phyloP scores from a whole-genome alignment of 2,329 filamentous ascomycete species.

The Calonectria ilicicola region DNA sequence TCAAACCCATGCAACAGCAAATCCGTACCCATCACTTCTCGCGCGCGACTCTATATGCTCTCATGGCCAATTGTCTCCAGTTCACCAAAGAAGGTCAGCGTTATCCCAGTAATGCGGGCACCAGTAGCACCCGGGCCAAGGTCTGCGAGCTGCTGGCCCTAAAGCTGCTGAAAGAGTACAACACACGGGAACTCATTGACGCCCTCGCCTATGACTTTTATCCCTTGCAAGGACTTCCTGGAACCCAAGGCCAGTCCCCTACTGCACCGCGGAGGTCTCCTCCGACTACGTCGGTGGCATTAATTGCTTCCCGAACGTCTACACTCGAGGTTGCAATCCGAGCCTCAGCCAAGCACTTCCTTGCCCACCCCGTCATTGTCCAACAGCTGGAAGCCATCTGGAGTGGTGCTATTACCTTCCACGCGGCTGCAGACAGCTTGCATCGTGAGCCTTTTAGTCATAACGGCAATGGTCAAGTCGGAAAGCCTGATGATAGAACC shows the following conservation, averaged over 20 bases:
- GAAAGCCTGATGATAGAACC: slow-evolving; percentile 60
- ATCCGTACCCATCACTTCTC: slow-evolving; percentile 87
- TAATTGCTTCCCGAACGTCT: slow-evolving; percentile 81
- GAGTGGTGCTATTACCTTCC: slow-evolving; percentile 95
- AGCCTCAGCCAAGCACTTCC: slow-evolving; percentile 90
- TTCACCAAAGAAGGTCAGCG: slow-evolving; percentile 89
- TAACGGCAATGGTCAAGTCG: slow-evolving; percentile 39
- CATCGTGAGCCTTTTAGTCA: slow-evolving; percentile 68
- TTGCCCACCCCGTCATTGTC: slow-evolving; percentile 91
- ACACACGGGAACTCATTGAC: slow-evolving; percentile 90
- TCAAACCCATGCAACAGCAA: slow-evolving; percentile 95
- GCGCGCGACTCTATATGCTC: slow-evolving; percentile 85
- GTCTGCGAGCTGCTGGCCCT: slow-evolving; percentile 93
- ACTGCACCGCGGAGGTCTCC: slow-evolving; percentile 46
- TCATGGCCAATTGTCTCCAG: slow-evolving; percentile 94
- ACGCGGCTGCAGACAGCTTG: slow-evolving; percentile 86
- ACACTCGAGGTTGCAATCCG: slow-evolving; percentile 94
- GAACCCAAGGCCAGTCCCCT: slow-evolving; percentile 51
- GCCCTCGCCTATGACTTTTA: slow-evolving; percentile 96
- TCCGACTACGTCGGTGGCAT: slow-evolving; percentile 57
- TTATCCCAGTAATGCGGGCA: slow-evolving; percentile 86
- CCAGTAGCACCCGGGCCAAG: slow-evolving; percentile 85
- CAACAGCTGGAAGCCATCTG: slow-evolving; percentile 97
- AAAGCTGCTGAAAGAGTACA: slow-evolving; percentile 90
- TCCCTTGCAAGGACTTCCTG: slow-evolving; percentile 83